Evolutionary conservation across 345 rosid species (phyloP).

Genomic region (Isatis tinctoria): DNA sequence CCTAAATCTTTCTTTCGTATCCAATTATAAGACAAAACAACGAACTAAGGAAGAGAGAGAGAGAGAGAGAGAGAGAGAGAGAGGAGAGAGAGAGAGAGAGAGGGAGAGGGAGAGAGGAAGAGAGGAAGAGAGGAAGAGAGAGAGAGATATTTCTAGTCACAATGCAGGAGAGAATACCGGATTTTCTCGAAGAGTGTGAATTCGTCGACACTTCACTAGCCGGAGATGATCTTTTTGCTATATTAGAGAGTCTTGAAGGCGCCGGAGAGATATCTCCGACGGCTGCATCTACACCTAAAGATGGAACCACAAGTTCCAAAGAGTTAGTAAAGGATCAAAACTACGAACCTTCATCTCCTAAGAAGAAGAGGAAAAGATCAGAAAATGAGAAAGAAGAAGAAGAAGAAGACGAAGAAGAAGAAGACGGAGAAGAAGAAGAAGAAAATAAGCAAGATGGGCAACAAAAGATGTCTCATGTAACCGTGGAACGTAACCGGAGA

Average conservation of each 20-base stretch:
- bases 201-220: conserved; percentile 46
- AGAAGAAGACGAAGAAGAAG: conserved; percentile 22
- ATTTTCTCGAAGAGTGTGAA: conserved; percentile 49
- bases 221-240: conserved; percentile 71
- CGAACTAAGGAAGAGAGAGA: conserved; percentile 8
- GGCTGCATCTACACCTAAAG: conserved; percentile 34
- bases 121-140: too few relatives aligned
- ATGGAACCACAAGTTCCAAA: conserved; percentile 24
- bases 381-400: conserved; percentile 27
- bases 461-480: conserved; percentile 72
- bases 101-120: background rate
- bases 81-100: background rate
- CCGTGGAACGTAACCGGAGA: conserved; percentile 94
- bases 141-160: conserved; percentile 3
- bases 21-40: conserved; percentile 5
- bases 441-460: conserved; percentile 51
- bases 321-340: conserved; percentile 14
- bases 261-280: conserved; percentile 50
- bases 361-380: conserved; percentile 45
- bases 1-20: conserved; percentile 6
- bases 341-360: conserved; percentile 18
- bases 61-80: background rate
- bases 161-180: conserved; percentile 48
- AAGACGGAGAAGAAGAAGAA: conserved; percentile 26
- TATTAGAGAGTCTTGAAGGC: conserved; percentile 69